Conservation (phyloP, 495 filamentous ascomycete species). For the Penicillium manginii region DNA sequence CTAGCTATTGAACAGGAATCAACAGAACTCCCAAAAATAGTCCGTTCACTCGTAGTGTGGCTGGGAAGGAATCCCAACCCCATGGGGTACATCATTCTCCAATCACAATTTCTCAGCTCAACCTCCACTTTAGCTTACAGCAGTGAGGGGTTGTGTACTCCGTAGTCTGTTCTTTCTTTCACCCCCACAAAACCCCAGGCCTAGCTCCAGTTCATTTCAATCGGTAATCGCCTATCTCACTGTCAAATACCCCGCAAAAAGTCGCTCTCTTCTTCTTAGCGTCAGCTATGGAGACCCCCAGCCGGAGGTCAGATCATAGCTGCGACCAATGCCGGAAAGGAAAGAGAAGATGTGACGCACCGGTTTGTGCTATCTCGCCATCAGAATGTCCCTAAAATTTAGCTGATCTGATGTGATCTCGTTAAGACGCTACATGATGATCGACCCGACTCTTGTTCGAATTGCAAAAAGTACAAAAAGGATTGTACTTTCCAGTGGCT, state of each 20-base stretch:
- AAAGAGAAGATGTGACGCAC: slow-evolving; percentile 48
- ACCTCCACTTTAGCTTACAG: not conserved
- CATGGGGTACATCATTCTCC: slow-evolving; percentile 1
- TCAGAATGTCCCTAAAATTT: not conserved
- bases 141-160: not conserved
- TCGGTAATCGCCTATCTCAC: not conserved
- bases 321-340: slow-evolving; percentile 52
- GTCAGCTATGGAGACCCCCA: slow-evolving; percentile 11
- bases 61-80: not conserved
- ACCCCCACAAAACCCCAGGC: not conserved
- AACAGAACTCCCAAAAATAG: not conserved
- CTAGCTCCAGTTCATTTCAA: not conserved
- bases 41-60: not conserved
- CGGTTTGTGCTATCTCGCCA: slow-evolving; percentile 16
- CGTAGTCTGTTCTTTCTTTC: not conserved
- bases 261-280: not conserved
- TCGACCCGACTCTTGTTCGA: slow-evolving; percentile 27
- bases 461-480: slow-evolving; percentile 33
- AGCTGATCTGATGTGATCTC: not conserved
- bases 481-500: slow-evolving; percentile 39
- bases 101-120: not conserved
- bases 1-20: not conserved
- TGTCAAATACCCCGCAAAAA: not conserved
- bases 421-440: slow-evolving; percentile 1
- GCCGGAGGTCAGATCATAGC: slow-evolving; percentile 39